Evolutionary conservation across 495 filamentous ascomycete species (phyloP), one percentile per base, ranked within the genome.

Genomic region (Penicillium waksmanii): DNA sequence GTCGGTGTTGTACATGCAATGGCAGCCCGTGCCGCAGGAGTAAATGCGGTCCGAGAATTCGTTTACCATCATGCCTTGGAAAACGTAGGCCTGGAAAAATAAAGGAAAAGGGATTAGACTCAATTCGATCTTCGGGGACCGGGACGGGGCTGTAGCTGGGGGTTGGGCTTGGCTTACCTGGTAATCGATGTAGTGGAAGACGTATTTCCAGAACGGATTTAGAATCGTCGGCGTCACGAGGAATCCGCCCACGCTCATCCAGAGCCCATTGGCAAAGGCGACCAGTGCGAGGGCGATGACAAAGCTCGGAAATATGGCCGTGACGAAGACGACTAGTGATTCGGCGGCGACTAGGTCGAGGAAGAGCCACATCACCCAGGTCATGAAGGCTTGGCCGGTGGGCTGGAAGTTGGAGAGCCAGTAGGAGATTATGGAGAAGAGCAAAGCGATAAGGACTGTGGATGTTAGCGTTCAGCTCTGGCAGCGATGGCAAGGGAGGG

Each of bases 51-150:
- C 38, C 0, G 69, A 73, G 66, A 95, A 93, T 72, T 95, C 89
- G 67, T 93, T 94, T 19, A 93, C 84, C 89, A 95, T 91, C 91
- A 95, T 93, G 17, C 90, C 91, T 61, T 92, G 87, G 78, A 95
- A 94, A 33, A 93, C 90, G 63, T 91, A 94, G 18, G 84, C 79
- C 74, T 78, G 44, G 11, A 38, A 17, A 44, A n/a, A 9, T 2
- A 6, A 19, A n/a, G 15, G 8, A 0, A 19, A 4, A 19, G 4
- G 3, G 1, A 19, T n/a, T 44, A 19, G n/a, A 18, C 36, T 7
- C 35, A 5, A 15, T 15, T 13, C 9, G 35, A 12, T 35, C 12
- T 8, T 9, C 7, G 34, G 34, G 12, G 34, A 35, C 34, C 4
- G 8, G 1, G 34, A 35, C 34, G 4, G 7, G 4, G 15, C 35